phyloP scores from a whole-genome alignment of 768 basidiomycete genomes.

The Sporobolomyces roseus region DNA sequence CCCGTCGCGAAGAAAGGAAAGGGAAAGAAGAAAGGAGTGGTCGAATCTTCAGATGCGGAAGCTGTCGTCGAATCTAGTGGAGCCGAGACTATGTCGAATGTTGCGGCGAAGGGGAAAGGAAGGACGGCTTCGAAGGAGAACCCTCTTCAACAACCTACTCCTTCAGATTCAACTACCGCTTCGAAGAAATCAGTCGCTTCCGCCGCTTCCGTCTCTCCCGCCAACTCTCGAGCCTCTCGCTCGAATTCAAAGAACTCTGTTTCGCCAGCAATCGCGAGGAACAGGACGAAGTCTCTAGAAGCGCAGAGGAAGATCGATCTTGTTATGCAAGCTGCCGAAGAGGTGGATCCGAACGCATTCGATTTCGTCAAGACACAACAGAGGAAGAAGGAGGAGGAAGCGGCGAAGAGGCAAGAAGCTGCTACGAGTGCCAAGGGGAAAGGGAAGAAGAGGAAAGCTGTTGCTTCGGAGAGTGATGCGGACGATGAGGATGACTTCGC shows the following conservation, averaged over 20 bases:
- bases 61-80: too few species aligned
- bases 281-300: constrained; percentile 3
- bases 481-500: constrained; percentile 10
- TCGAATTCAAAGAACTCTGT: neutral
- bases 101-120: neutral
- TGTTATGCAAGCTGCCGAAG: constrained; percentile 1
- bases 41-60: too few species aligned
- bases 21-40: neutral
- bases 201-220: constrained; percentile 9
- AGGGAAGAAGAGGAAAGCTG: constrained; percentile 12
- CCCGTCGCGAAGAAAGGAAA: constrained; percentile 5
- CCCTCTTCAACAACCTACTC: neutral
- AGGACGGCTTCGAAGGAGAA: neutral
- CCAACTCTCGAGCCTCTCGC: neutral
- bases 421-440: neutral
- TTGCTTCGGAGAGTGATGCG: neutral
- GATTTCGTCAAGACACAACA: neutral
- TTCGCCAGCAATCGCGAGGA: neutral
- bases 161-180: constrained; percentile 1
- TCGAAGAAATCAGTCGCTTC: constrained; percentile 7
- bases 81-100: too few species aligned
- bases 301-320: neutral
- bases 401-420: neutral
- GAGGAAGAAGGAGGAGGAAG: neutral
- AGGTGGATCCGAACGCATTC: neutral